phyloP scores from a whole-genome alignment of 768 basidiomycete species.

The Leccinum sublutescens region DNA sequence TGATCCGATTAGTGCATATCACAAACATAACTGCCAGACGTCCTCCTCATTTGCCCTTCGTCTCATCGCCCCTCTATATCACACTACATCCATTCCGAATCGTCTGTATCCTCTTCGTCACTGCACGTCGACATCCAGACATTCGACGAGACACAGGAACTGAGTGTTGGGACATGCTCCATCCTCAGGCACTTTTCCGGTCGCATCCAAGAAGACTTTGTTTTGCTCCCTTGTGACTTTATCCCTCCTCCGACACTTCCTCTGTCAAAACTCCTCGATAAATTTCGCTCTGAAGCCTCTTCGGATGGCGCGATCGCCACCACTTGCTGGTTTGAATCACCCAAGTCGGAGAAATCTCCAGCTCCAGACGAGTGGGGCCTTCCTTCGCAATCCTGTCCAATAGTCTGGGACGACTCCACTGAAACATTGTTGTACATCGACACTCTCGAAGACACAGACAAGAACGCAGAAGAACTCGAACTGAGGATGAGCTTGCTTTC shows the following conservation, averaged over 20 bases:
- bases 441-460: constrained; percentile 64
- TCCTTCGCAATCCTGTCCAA: constrained; percentile 44
- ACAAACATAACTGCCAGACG: constrained; percentile 49
- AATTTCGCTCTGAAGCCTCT: constrained; percentile 72
- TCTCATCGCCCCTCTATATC: constrained; percentile 73
- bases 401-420: constrained; percentile 66
- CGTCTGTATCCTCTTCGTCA: constrained; percentile 57
- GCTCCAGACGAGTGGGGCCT: constrained; percentile 68
- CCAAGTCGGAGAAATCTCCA: constrained; percentile 51
- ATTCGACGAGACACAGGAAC: constrained; percentile 70
- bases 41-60: constrained; percentile 81
- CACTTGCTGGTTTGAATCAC: constrained; percentile 59
- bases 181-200: constrained; percentile 74
- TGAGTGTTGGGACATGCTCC: constrained; percentile 66
- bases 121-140: constrained; percentile 77
- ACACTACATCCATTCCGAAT: constrained; percentile 81
- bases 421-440: constrained; percentile 73
- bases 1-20: constrained; percentile 6
- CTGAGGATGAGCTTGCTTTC: constrained; percentile 74
- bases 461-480: constrained; percentile 67
- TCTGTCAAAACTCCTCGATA: constrained; percentile 69
- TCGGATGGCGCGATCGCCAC: constrained; percentile 64
- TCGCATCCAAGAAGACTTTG: constrained; percentile 81
- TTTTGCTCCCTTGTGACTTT: constrained; percentile 90
- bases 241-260: constrained; percentile 74